Base-by-base conservation (phyloP, 805 yeast genomes). In the Ogataea glucozyma region DNA sequence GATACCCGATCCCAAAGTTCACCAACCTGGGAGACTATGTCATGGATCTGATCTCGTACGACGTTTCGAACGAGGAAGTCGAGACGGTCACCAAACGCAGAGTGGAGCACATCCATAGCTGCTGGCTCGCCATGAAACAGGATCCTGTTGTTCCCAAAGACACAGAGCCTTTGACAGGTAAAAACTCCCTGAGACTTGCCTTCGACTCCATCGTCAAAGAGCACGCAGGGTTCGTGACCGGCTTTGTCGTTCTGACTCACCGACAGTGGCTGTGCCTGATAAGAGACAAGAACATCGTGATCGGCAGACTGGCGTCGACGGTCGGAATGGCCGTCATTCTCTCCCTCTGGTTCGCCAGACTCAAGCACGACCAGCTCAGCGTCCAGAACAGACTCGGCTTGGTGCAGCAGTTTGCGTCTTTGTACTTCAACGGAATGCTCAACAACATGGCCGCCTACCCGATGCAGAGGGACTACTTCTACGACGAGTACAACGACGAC, bases 371-470 rank as follows among this genome's bases (percentile, higher is more conserved):
- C 27, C 57, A 57, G 27, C 67, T 68, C 19, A 83, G 91, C 24
- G 73, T 86, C 23, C 72, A 71, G 44, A 78, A 87, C 60, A 67
- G 95, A 50, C 62, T 88, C 13, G 96, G 96, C 3, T 65, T 88
- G 37, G 73, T 84, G 3, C 96, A 88, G 60, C 86, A 85, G 56
- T 74, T 83, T 3, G 67, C 83, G 17, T 80, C 88, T 22, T 60
- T 88, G 39, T 88, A 84, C 57, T 88, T 81, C 59, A 80, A 81
- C 36, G 96, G 96, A 1, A 77, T 88, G 74, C 71, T 88, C 42
- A 85, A 83, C 54, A 88, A 87, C 60, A 69, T 88, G 57, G 76
- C 90, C 1, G 71, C 85, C 12, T 88, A 83, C 57, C 95, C 96
- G 2, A 61, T 66, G 11, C 93, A 87, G 53, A 69, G 90, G 47